Percentiles rank a stretch among this genome's conserved stretches.
phyloP scores from a whole-genome alignment of 441 rosid species.

The Erysimum cheiri region DNA sequence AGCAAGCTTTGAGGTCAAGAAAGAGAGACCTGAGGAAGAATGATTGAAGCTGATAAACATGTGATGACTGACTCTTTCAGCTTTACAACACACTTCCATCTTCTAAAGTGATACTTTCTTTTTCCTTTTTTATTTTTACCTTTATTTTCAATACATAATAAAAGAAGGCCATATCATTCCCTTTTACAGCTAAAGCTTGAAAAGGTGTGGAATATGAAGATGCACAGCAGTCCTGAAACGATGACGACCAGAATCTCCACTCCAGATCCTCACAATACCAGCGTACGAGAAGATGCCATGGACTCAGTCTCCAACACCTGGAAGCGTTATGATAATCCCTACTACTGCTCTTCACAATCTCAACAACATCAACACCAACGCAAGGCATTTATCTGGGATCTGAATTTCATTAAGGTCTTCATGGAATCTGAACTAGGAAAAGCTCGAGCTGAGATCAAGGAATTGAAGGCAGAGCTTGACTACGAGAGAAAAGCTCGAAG shows the following conservation, averaged over 20 bases:
- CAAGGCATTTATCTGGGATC: conserved; percentile 69
- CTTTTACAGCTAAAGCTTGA: conserved; percentile 32
- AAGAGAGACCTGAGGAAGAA: conserved; percentile 5
- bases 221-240: conserved; percentile 30
- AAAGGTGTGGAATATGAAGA: conserved; percentile 29
- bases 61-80: conserved; percentile 38
- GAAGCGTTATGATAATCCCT: conserved; percentile 84
- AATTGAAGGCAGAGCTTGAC: conserved; percentile 72
- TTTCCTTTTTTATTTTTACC: neutral
- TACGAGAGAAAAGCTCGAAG: conserved; percentile 65
- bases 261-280: conserved; percentile 31
- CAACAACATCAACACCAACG: conserved; percentile 45
- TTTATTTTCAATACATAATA: conserved; percentile 21
- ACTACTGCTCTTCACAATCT: conserved; percentile 51
- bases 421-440: conserved; percentile 67
- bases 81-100: conserved; percentile 43
- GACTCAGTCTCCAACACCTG: conserved; percentile 51
- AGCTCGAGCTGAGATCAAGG: conserved; percentile 57
- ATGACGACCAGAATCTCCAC: conserved; percentile 35
- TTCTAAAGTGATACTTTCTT: conserved; percentile 21
- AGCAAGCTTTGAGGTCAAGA: neutral
- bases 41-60: conserved; percentile 39
- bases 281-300: conserved; percentile 4
- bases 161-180: neutral
- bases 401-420: conserved; percentile 57